Conservation (phyloP, 768 basidiomycete species). For the Tulasnella sp. region DNA sequence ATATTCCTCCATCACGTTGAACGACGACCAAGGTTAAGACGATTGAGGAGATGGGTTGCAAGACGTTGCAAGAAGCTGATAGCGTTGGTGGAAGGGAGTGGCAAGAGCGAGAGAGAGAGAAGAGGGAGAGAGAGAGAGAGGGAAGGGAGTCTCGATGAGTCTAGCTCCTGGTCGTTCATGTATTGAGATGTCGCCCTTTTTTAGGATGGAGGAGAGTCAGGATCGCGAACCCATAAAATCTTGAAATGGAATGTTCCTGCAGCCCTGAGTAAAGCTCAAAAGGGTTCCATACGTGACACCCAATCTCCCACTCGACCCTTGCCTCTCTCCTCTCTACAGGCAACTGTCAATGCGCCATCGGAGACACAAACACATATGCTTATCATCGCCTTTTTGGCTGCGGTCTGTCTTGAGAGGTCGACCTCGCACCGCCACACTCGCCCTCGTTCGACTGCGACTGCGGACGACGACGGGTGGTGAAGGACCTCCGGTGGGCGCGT, state of each 20-base stretch:
- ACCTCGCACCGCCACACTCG: neutral
- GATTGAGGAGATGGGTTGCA: neutral
- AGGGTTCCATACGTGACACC: neutral
- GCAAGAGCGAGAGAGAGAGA: neutral
- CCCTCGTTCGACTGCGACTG: neutral
- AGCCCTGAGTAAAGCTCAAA: neutral
- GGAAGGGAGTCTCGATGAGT: neutral
- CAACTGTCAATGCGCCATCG: neutral
- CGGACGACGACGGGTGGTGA: neutral
- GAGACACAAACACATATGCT: neutral
- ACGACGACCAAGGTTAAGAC: neutral
- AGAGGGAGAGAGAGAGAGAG: neutral
- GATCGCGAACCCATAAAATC: neutral
- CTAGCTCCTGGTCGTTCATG: neutral
- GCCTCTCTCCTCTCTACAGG: neutral
- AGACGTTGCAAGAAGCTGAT: neutral
- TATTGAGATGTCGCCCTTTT: neutral
- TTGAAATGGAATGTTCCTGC: neutral
- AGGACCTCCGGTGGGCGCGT: neutral
- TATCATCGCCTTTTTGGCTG: neutral
- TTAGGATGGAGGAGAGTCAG: neutral
- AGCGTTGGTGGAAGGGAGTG: neutral
- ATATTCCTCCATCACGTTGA: neutral
- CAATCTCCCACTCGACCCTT: neutral
- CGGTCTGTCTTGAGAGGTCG: neutral